phyloP scores from a whole-genome alignment of 2,329 filamentous ascomycete species.

The Neurospora crassa region DNA sequence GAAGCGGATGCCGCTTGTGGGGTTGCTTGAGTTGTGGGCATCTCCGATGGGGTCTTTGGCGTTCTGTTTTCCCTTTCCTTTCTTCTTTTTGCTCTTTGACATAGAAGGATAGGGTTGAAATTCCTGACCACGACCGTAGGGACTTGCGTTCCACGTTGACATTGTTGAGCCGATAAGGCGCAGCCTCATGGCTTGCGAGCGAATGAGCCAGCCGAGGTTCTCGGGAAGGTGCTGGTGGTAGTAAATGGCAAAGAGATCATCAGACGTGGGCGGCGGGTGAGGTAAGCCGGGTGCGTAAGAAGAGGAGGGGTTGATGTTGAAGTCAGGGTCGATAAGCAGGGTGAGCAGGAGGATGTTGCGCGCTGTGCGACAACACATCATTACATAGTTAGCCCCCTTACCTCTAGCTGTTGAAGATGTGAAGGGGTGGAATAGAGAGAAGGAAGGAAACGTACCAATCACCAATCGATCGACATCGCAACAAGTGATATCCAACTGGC shows the following conservation, averaged over 20 bases:
- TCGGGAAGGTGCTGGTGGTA: slow-evolving; percentile 40
- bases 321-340: slow-evolving; percentile 34
- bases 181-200: slow-evolving; percentile 33
- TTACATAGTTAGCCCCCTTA: no score
- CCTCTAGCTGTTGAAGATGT: background rate
- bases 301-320: slow-evolving; percentile 4
- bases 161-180: slow-evolving; percentile 26
- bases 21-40: background rate
- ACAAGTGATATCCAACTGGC: slow-evolving; percentile 39
- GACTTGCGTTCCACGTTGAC: slow-evolving; percentile 31
- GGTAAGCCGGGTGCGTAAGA: background rate
- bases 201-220: slow-evolving; percentile 25
- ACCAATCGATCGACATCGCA: slow-evolving; percentile 43
- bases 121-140: slow-evolving; percentile 27
- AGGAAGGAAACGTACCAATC: slow-evolving; percentile 31
- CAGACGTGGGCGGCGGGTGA: background rate
- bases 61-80: background rate
- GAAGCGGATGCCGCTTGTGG: background rate
- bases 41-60: background rate
- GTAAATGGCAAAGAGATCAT: slow-evolving; percentile 41
- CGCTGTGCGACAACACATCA: slow-evolving; percentile 25
- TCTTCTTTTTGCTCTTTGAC: background rate
- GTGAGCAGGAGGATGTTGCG: slow-evolving; percentile 44
- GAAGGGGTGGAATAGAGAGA: background rate
- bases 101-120: background rate